A percentile compares a stretch with the other conserved stretches of the same genome.
phyloP scores from a whole-genome alignment of 805 yeast species.

The Candida methanosorbosa region DNA sequence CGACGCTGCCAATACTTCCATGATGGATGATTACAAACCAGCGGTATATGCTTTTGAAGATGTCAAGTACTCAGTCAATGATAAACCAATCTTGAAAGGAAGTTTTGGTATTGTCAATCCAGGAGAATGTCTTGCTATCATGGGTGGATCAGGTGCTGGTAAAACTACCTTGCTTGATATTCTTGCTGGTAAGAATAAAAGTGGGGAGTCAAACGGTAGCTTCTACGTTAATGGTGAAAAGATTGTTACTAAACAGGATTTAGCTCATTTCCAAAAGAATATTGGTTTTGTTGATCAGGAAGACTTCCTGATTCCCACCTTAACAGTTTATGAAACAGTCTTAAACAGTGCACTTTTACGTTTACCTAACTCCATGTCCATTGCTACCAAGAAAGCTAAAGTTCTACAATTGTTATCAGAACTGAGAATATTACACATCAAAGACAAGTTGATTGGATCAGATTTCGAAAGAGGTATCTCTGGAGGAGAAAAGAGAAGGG shows the following conservation, averaged over 20 bases:
- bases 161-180: conserved; percentile 91
- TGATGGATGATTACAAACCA: conserved; percentile 49
- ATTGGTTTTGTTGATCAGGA: conserved; percentile 97
- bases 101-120: conserved; percentile 77
- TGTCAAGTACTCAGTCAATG: conserved; percentile 51
- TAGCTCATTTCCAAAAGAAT: conserved; percentile 48
- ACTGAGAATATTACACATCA: conserved; percentile 72
- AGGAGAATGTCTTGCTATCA: conserved; percentile 85
- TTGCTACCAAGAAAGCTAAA: conserved; percentile 60
- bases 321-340: conserved; percentile 94
- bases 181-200: conserved; percentile 78
- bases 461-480: conserved; percentile 87
- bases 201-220: conserved; percentile 60
- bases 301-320: conserved; percentile 80
- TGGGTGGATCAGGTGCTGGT: conserved; percentile 99
- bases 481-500: conserved; percentile 89
- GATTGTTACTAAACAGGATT: conserved; percentile 17
- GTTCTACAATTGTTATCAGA: conserved; percentile 83
- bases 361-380: conserved; percentile 74
- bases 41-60: conserved; percentile 71
- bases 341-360: conserved; percentile 84
- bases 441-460: conserved; percentile 81
- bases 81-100: conserved; percentile 45
- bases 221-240: conserved; percentile 69
- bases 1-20: conserved; percentile 23